Evolutionary conservation across 129 eudicot species (phyloP).

Genomic region (Logfia minima): DNA sequence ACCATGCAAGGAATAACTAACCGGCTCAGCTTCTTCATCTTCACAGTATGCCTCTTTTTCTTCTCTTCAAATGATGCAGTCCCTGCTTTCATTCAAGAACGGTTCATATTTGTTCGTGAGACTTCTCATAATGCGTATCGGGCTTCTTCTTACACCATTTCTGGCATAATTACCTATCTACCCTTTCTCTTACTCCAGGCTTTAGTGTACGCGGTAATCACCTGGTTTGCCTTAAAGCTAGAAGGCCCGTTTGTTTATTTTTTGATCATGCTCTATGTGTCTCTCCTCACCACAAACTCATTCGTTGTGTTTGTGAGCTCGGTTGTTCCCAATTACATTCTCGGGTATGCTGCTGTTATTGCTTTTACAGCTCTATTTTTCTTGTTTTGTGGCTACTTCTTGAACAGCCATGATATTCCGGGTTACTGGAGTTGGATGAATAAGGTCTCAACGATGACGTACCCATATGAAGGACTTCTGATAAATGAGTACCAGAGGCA

Average conservation of each 20-base stretch:
- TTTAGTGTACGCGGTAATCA: conserved; percentile 53
- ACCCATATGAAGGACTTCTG: conserved; percentile 75
- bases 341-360: conserved; percentile 84
- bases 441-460: conserved; percentile 68
- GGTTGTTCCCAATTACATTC: conserved; percentile 72
- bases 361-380: conserved; percentile 82
- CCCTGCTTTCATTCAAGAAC: conserved; percentile 82
- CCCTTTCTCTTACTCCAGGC: conserved; percentile 74
- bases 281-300: conserved; percentile 77
- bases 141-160: conserved; percentile 74
- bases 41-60: conserved; percentile 75
- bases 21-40: conserved; percentile 79
- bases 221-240: conserved; percentile 63
- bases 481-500: conserved; percentile 61
- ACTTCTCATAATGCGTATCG: conserved; percentile 81
- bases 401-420: conserved; percentile 56
- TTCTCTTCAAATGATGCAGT: conserved; percentile 86
- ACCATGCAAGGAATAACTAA: conserved; percentile 62
- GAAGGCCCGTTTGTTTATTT: conserved; percentile 60
- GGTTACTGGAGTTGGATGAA: conserved; percentile 81
- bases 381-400: conserved; percentile 82
- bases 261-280: conserved; percentile 55
- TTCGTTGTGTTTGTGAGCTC: conserved; percentile 83
- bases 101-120: conserved; percentile 76
- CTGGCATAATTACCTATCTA: conserved; percentile 66